Evolutionary conservation across 2,329 filamentous ascomycete genomes (phyloP), one percentile per base, ranked within the genome.

Genomic region (Alternaria ventricosa): DNA sequence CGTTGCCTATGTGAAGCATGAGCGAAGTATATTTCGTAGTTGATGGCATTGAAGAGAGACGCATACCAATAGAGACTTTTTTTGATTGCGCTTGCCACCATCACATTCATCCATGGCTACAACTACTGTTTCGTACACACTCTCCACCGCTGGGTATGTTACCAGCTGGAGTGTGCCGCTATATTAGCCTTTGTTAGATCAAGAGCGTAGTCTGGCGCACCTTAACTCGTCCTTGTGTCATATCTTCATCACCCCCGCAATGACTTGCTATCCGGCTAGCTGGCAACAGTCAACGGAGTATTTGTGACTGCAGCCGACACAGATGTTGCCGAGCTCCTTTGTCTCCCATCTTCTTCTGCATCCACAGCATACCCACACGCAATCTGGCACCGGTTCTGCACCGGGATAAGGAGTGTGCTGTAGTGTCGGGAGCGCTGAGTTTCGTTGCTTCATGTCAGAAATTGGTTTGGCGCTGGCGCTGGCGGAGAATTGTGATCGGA

Each of bases 321-420:
- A 70, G 9, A 64, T 25, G 20, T 66, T 28, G 6, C 68, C 61
- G 43, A 69, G 25, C 49, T 70, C 58, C 41, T 61, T 63, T 28
- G 60, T 66, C 49, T 60, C 25, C 66, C 66, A 70, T 27, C 44
- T 56, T 45, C 62, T 62, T n/a, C 33, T 46, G 45, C 68, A 70
- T n/a, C 62, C 55, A 27, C 61, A 69, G 20, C 68, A 69, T 20
- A 45, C 18, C 66, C 66, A 69, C 13, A 59, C 57, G 7, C 49
- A 64, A 36, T 66, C 56, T 13, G 66, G 56, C n/a, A 67, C 55
- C 6, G 60, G 53, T 41, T 69, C 64, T 7, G 59, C 61, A 28
- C 55, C 66, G 3, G 61, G 64, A n/a, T 64, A 61, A 22, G 63
- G 64, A 1, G 10, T 53, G 25, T 68, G 50, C 8, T 45, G n/a